Conservation (phyloP, 169 alveolate genomes). For the Plasmodium cynomolgi region DNA sequence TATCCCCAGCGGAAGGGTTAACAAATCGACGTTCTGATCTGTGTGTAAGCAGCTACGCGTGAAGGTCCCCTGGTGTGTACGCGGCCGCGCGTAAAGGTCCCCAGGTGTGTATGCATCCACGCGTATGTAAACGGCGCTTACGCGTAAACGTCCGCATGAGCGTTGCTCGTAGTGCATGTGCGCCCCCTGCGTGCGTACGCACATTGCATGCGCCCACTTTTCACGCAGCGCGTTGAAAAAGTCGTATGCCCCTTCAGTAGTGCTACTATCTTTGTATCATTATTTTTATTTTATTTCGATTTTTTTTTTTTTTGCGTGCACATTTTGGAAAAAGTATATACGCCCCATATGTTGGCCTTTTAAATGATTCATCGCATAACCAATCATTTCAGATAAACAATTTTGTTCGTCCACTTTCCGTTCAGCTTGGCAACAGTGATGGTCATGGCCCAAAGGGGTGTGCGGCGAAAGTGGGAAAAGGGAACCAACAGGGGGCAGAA, state of each 20-base stretch:
- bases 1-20: neutral
- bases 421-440: neutral
- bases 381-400: constrained; percentile 19
- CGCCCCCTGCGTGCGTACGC: too few relatives aligned
- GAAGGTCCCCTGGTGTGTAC: neutral
- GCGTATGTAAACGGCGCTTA: too few relatives aligned
- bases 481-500: neutral
- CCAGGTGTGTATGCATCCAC: too few relatives aligned
- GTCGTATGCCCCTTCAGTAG: neutral
- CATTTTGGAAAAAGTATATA: constrained; percentile 33
- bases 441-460: neutral
- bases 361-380: constrained; percentile 17
- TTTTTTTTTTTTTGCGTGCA: constrained; percentile 5
- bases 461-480: neutral
- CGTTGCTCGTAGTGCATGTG: too few relatives aligned
- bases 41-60: neutral
- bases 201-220: neutral
- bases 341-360: constrained; percentile 11
- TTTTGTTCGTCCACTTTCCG: neutral
- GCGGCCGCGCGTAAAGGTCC: neutral
- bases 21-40: neutral
- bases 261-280: neutral
- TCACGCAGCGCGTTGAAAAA: neutral
- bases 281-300: too few relatives aligned
- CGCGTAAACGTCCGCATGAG: neutral